Conservation (phyloP, 441 rosid genomes). For the Adansonia madagascariensis region DNA sequence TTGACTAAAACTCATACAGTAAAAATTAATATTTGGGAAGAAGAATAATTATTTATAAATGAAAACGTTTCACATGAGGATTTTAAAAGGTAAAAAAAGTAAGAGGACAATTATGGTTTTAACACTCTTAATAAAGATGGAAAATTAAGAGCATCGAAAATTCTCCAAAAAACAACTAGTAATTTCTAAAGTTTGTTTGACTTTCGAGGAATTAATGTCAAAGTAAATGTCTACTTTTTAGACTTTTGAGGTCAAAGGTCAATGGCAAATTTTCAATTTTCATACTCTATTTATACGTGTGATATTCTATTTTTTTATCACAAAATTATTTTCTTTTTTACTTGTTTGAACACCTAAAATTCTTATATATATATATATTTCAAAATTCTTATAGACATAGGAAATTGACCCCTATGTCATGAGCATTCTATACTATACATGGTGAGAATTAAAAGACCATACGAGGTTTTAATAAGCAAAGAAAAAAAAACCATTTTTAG, state of each 20-base stretch:
- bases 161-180: neutral
- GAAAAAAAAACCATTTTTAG: neutral
- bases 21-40: neutral
- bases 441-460: neutral
- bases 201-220: neutral
- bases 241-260: neutral
- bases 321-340: no score
- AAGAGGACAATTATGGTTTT: neutral
- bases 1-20: neutral
- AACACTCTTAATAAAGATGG: neutral
- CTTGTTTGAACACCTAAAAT: no score
- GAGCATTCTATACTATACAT: neutral
- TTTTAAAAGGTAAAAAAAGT: neutral
- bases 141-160: neutral
- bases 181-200: neutral
- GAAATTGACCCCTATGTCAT: constrained; percentile 10
- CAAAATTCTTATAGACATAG: no score
- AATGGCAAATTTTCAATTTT: neutral
- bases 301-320: no score
- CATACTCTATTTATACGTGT: no score
- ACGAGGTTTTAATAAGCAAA: neutral
- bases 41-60: neutral
- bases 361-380: no score
- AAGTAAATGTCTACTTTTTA: neutral
- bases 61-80: neutral